These are phyloP conservation scores for Cercospora zeina DNA, from an alignment of 2,329 filamentous ascomycete species.

Conservation along the genomic window DNA sequence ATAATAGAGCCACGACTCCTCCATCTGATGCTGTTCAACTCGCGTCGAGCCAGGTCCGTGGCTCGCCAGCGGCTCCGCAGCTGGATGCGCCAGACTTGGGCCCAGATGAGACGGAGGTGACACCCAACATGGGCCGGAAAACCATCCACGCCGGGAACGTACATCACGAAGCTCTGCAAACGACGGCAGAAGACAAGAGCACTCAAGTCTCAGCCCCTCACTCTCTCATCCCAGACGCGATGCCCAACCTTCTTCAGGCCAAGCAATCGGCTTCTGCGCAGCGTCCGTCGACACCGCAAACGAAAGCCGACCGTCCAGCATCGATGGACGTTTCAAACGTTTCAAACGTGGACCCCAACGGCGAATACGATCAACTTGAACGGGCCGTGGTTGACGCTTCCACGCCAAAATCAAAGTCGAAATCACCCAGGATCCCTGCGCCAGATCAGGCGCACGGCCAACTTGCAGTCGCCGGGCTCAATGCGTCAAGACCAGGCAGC, in stretches of 20 bases:
- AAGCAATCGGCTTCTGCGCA: neutral
- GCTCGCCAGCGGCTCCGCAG: slow-evolving; percentile 8
- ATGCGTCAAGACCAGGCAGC: slow-evolving; percentile 17
- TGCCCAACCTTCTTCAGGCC: slow-evolving; percentile 10
- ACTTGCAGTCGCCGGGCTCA: slow-evolving; percentile 33
- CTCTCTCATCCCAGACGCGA: neutral
- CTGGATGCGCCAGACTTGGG: neutral
- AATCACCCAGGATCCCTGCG: slow-evolving; percentile 20
- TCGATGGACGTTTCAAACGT: neutral
- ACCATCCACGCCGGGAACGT: neutral
- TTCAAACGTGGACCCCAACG: slow-evolving; percentile 11
- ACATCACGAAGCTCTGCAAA: slow-evolving; percentile 3
- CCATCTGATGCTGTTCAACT: slow-evolving; percentile 21
- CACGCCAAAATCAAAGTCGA: slow-evolving; percentile 21
- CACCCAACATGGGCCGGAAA: neutral
- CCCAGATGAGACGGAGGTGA: neutral
- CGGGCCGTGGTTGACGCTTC: slow-evolving; percentile 30
- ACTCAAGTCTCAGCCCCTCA: neutral
- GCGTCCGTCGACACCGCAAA: neutral
- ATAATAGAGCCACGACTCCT: slow-evolving; percentile 28
- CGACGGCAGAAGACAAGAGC: neutral
- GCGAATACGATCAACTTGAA: slow-evolving; percentile 31
- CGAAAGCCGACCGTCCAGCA: neutral
- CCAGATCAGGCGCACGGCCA: slow-evolving; percentile 29
- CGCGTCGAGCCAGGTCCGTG: slow-evolving; percentile 18